Base-by-base conservation (phyloP, 140 eudicot species). In the Cichorium intybus region DNA sequence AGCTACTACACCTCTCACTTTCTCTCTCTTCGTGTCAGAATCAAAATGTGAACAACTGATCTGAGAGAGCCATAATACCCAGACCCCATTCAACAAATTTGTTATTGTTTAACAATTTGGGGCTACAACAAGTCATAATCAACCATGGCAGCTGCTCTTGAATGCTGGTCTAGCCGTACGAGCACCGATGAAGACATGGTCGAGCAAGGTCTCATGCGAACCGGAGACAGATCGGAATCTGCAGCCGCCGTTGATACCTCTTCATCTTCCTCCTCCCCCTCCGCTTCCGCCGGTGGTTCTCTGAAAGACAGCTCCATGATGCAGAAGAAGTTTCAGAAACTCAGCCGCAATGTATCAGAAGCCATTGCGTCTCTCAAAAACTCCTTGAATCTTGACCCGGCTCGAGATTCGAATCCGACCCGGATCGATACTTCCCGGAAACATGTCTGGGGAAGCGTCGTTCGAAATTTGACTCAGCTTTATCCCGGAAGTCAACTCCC, bases 401-500 rank as follows among this genome's bases (percentile, higher is more conserved):
- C 84, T 4, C 89, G 95, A 6, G 96, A 87, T 56, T 66, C 83
- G 47, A 66, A 80, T 24, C 68, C 78, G 14, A 77, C 83, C 68
- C 84, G 84, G 78, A 76, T 71, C 63, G 93, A 88, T 14, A 64
- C 61, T 33, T 64, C 85, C 60, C 77, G 93, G 75, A 86, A 81
- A 48, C 81, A 79, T 5, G 90, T 89, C 1, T 93, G 99, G 99
- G 95, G 90, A 6, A 75, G 94, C 22, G 95, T 93, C 27, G 94
- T 93, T 1, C 70, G 99, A 60, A 89, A 86, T 68, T 85, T 93
- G 84, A 93, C 99, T 47, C 99, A 89, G 87, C 83, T 93, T 33
- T 93, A 93, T 68, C 99, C 99, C 15, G 99, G 99, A 56, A 93
- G 99, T 64, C 99, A 93, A 71, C 88, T 93, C 21, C 99, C 99